Conservation (phyloP, 2,329 filamentous ascomycete genomes). For the Penicillium rolfsii region DNA sequence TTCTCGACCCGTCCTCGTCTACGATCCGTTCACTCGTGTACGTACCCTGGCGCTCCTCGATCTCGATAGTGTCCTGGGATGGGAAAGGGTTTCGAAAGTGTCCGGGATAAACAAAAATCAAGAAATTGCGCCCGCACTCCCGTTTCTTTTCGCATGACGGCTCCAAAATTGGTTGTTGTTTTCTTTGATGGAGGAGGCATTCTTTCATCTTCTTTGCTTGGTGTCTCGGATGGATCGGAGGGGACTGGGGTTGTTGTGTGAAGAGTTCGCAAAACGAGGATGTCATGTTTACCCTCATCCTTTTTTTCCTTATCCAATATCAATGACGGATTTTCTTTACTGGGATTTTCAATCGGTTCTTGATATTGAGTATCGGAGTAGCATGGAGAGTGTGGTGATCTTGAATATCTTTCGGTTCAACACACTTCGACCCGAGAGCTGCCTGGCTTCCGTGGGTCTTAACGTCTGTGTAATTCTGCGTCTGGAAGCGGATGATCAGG, state of each 20-base stretch:
- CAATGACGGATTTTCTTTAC: conserved; percentile 37
- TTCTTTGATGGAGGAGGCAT: conserved; percentile 25
- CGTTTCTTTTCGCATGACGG: conserved; percentile 25
- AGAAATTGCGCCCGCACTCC: conserved; percentile 19
- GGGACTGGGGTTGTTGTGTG: conserved; percentile 38
- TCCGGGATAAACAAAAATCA: conserved; percentile 12
- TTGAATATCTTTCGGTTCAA: neutral
- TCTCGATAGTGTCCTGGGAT: conserved; percentile 24
- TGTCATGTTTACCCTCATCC: conserved; percentile 37
- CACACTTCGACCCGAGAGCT: neutral
- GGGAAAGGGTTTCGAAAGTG: conserved; percentile 30
- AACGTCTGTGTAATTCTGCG: neutral
- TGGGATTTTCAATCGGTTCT: conserved; percentile 17
- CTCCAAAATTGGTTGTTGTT: conserved; percentile 26
- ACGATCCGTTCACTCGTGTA: conserved; percentile 34
- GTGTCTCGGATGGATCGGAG: conserved; percentile 28
- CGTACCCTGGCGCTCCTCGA: conserved; percentile 34
- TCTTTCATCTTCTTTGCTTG: conserved; percentile 17
- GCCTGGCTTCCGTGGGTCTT: neutral
- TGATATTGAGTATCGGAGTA: conserved; percentile 2
- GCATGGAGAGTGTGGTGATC: neutral
- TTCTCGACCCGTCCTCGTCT: conserved; percentile 37
- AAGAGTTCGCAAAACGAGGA: conserved; percentile 36
- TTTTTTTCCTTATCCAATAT: conserved; percentile 37
- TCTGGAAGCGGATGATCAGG: neutral